phyloP scores from a whole-genome alignment of 2,329 filamentous ascomycete species.

The Coleophoma crateriformis region DNA sequence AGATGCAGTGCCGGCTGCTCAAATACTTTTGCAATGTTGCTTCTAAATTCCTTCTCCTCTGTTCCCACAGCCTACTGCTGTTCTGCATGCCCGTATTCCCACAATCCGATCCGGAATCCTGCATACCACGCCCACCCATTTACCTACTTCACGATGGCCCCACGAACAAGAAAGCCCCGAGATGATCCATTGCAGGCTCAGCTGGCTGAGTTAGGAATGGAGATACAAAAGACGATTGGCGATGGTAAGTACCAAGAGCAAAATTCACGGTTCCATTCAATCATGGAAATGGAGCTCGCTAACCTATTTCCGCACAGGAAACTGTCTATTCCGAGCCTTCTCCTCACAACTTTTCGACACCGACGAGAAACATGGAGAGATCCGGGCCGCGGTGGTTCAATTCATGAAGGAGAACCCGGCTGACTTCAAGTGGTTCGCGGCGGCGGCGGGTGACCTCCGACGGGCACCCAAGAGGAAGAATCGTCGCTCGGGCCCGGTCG shows the following conservation, averaged over 20 bases:
- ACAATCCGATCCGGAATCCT: not conserved
- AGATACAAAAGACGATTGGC: slow-evolving; percentile 51
- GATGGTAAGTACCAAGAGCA: slow-evolving; percentile 47
- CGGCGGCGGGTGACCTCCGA: slow-evolving; percentile 47
- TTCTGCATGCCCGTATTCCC: too few species aligned
- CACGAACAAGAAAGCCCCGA: slow-evolving; percentile 4
- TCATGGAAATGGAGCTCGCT: slow-evolving; percentile 9
- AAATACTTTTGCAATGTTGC: too few species aligned
- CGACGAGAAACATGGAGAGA: slow-evolving; percentile 43
- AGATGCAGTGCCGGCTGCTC: too few species aligned
- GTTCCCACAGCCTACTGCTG: slow-evolving; percentile 1
- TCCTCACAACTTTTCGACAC: slow-evolving; percentile 63
- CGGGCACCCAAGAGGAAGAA: slow-evolving; percentile 49
- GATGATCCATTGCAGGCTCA: slow-evolving; percentile 26
- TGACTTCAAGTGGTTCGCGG: slow-evolving; percentile 61
- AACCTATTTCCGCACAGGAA: slow-evolving; percentile 40
- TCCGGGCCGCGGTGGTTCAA: slow-evolving; percentile 52
- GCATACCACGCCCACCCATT: not conserved
- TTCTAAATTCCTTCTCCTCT: not conserved
- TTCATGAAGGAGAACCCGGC: slow-evolving; percentile 56
- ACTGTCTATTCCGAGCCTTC: slow-evolving; percentile 65
- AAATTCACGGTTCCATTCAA: slow-evolving; percentile 2
- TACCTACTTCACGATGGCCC: not conserved
- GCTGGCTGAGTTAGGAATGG: slow-evolving; percentile 50
- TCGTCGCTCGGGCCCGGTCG: slow-evolving; percentile 35